Percentiles rank a stretch among this genome's conserved stretches.
Evolutionary conservation across 305 asterid species (phyloP).

Genomic region (Solanum hybrid): DNA sequence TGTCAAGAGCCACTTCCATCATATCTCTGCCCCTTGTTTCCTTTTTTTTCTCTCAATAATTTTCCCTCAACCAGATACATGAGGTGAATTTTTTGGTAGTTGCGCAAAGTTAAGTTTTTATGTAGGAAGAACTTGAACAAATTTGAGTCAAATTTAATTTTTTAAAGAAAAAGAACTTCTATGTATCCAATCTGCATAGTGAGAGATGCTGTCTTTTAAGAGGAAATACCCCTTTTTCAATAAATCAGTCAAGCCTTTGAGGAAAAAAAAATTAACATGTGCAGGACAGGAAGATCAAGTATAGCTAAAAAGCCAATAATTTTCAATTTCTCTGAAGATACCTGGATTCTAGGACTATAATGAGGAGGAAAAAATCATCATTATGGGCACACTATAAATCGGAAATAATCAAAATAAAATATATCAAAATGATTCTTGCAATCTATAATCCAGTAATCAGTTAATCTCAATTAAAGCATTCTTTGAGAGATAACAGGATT

Average conservation of each 20-base stretch:
- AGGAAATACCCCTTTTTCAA: background rate
- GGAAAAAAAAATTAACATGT: background rate
- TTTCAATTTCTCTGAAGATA: background rate
- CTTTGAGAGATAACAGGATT: background rate
- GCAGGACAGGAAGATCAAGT: background rate
- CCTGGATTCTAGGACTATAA: background rate
- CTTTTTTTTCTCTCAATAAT: background rate
- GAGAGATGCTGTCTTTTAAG: background rate
- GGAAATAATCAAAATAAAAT: background rate
- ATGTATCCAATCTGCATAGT: background rate
- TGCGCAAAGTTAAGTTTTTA: background rate
- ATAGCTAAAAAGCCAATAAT: background rate
- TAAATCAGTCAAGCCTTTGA: background rate
- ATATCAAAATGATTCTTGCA: background rate
- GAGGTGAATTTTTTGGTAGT: background rate
- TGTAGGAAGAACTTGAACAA: background rate
- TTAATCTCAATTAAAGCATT: background rate
- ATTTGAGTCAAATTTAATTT: background rate
- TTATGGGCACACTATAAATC: background rate
- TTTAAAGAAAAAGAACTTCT: background rate
- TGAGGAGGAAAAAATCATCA: background rate
- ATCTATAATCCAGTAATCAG: background rate
- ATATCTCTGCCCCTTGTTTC: background rate
- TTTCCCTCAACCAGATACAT: background rate
- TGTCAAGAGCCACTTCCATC: background rate